Conservation (phyloP, 2,329 filamentous ascomycete genomes). For the Calonectria honghensis region DNA sequence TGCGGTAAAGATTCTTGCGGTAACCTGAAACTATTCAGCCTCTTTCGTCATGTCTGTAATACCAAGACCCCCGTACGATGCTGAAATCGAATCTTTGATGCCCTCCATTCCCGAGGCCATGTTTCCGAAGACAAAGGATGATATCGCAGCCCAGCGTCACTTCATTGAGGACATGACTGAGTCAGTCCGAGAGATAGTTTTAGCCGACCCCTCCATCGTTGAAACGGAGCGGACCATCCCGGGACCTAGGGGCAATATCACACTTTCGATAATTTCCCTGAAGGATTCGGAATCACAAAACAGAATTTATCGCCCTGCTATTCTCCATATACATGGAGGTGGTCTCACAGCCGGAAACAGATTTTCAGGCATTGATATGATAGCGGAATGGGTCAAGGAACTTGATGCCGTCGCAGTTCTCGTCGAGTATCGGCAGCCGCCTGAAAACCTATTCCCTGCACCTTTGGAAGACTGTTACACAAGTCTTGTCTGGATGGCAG, state of each 20-base stretch:
- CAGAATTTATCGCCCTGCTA: not conserved
- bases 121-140: not conserved
- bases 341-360: not conserved
- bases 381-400: slow-evolving; percentile 9
- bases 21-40: not conserved
- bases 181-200: not conserved
- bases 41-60: not conserved
- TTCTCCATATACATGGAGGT: slow-evolving; percentile 1
- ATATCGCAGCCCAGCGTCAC: not conserved
- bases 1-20: not conserved
- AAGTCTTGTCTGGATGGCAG: not conserved
- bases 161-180: not conserved
- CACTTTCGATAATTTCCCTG: not conserved
- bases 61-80: not conserved
- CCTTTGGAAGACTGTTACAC: slow-evolving; percentile 21
- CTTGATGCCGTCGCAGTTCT: slow-evolving; percentile 2
- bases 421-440: slow-evolving; percentile 24
- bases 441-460: slow-evolving; percentile 14
- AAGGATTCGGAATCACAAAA: not conserved
- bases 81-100: not conserved
- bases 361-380: not conserved
- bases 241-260: not conserved
- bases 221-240: not conserved
- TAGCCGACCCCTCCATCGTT: not conserved
- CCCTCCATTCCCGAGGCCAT: not conserved